Evolutionary conservation across 495 filamentous ascomycete genomes (phyloP), one percentile per base, ranked within the genome.

Genomic region (Penicillium pancosmium): DNA sequence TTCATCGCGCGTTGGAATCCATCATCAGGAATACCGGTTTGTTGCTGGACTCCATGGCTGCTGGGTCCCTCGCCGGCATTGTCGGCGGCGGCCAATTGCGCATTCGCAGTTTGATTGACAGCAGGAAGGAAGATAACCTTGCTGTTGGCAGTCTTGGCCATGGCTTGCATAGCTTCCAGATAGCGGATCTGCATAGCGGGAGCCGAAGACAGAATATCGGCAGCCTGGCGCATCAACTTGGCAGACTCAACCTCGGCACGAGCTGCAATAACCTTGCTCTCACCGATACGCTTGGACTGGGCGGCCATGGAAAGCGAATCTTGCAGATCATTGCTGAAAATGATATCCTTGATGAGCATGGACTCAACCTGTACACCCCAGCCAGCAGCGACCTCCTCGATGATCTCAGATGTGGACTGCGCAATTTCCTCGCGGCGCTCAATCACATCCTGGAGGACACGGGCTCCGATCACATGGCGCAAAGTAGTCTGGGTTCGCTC

Each of bases 301-400:
- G 94, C 94, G n/a, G 94, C 94, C 94, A 99, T 99, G 70, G 90
- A 94, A 55, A 99, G 84, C n/a, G 90, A 94, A 59, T 97, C 94
- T 74, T 99, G 94, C 33, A 99, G 85, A 58, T 98, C 94, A 68
- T 88, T 84, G 81, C 85, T 90, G 87, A 99, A 99, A 72, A 97
- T 91, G 72, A 99, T 96, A 74, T 99, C 94, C 77, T 99, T 99
- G 83, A 99, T 91, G 56, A 99, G 85, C 95, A 99, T 99, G 67
- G 86, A 91, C 82, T 98, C 95, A 56, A 99, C 94, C 68, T 90
- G 84, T 19, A 96, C 92, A 75, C 94, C 94, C 94, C 94, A 99
- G 59, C 91, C 92, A 25, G 84, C 76, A 16, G 94, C 94, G 5
- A 96, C 93, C 61, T 96, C 92, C 72, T 97, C 94, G 69, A 99